Conservation (phyloP, 2,329 filamentous ascomycete genomes). For the Ceratocystiopsis sp. region DNA sequence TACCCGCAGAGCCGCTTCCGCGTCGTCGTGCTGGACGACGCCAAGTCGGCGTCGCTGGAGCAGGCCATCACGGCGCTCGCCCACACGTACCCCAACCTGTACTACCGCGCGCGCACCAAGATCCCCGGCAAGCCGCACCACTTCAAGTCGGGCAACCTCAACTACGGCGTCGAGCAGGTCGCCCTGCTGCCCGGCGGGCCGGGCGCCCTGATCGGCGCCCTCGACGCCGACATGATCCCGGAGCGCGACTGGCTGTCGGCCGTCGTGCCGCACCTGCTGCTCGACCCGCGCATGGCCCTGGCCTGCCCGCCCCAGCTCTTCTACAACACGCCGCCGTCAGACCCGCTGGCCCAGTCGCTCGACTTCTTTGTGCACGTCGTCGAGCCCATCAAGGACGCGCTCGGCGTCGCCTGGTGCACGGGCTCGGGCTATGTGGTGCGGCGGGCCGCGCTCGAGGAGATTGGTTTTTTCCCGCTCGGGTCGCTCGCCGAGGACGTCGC, state of each 20-base stretch:
- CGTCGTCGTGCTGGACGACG: constrained; percentile 40
- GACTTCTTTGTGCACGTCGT: constrained; percentile 39
- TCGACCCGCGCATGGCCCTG: constrained; percentile 36
- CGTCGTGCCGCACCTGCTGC: constrained; percentile 36
- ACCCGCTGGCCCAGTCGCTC: constrained; percentile 39
- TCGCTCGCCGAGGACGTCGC: constrained; percentile 43
- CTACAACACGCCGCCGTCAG: constrained; percentile 41
- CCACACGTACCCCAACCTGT: constrained; percentile 29
- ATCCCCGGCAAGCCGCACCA: constrained; percentile 31
- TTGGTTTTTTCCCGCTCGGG: constrained; percentile 44
- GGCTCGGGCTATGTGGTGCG: constrained; percentile 45
- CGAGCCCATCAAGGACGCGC: constrained; percentile 29
- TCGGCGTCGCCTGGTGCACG: constrained; percentile 40
- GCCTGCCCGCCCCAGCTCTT: constrained; percentile 43
- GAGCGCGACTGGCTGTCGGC: constrained; percentile 41
- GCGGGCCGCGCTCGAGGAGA: constrained; percentile 38
- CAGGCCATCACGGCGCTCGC: constrained; percentile 18
- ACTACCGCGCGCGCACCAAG: constrained; percentile 35
- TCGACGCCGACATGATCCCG: constrained; percentile 54
- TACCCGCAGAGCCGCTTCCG: constrained; percentile 35
- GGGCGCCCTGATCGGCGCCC: constrained; percentile 41
- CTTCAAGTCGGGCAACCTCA: constrained; percentile 50
- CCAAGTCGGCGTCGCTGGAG: constrained; percentile 25
- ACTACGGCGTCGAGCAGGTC: constrained; percentile 37
- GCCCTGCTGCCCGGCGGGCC: constrained; percentile 34